A percentile compares a stretch with the other conserved stretches of the same genome.
phyloP scores from a whole-genome alignment of 371 early-diverging fungal genomes.

The Apophysomyces elegans region DNA sequence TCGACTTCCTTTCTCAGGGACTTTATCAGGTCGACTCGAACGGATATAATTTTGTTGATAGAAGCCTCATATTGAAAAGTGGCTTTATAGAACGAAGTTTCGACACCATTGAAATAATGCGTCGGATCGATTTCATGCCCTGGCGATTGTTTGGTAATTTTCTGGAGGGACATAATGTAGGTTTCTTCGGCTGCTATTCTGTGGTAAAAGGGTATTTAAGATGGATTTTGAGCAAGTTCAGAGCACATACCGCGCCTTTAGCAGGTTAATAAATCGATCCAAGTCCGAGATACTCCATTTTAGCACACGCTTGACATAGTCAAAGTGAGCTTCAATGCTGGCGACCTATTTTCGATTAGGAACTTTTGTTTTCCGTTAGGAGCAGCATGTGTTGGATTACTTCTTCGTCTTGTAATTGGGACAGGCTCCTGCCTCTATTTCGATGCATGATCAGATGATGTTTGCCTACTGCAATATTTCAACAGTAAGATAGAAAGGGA shows the following conservation, averaged over 20 bases:
- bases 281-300: conserved; percentile 51
- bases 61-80: conserved; percentile 35
- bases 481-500: background rate
- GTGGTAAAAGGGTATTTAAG: background rate
- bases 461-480: background rate
- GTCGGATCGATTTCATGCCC: conserved; percentile 25
- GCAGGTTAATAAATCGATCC: conserved; percentile 40
- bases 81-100: conserved; percentile 31
- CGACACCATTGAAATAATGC: conserved; percentile 32
- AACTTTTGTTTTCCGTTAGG: background rate
- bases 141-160: conserved; percentile 30
- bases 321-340: conserved; percentile 44
- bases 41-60: conserved; percentile 35
- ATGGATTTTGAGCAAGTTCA: background rate
- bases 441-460: conserved; percentile 21
- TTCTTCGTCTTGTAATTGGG: conserved; percentile 26
- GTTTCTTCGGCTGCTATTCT: conserved; percentile 51
- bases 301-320: conserved; percentile 42
- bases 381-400: conserved; percentile 6
- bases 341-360: conserved; percentile 21
- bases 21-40: conserved; percentile 27
- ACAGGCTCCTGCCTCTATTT: conserved; percentile 22
- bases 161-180: conserved; percentile 32
- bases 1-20: conserved; percentile 20
- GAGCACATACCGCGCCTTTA: conserved; percentile 39